Conservation (phyloP, 1,284 basidiomycete genomes). For the Papiliotrema nemorosa region DNA sequence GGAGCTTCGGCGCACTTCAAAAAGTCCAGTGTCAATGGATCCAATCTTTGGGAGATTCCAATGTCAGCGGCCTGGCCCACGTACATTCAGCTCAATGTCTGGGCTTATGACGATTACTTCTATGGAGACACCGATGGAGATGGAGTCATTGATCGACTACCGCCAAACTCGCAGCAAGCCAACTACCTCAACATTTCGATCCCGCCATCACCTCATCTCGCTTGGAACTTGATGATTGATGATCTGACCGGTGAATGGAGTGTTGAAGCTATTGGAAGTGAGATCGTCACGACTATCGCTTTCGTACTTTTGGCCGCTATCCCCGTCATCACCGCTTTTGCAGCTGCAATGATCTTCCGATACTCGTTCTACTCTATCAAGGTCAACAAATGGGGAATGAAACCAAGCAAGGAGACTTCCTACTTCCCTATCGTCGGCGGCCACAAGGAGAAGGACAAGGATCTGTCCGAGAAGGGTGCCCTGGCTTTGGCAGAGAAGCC, state of each 20-base stretch:
- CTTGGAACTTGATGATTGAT: conserved; percentile 76
- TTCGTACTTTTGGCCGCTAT: conserved; percentile 75
- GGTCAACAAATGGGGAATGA: conserved; percentile 84
- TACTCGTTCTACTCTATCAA: conserved; percentile 93
- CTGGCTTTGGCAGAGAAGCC: conserved; percentile 60
- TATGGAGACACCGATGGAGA: conserved; percentile 85
- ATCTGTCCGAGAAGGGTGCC: conserved; percentile 42
- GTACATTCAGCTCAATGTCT: conserved; percentile 81
- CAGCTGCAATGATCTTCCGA: conserved; percentile 82
- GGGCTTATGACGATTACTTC: conserved; percentile 80
- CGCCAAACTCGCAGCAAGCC: conserved; percentile 72
- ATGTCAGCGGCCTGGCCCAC: conserved; percentile 85
- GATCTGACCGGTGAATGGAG: conserved; percentile 72
- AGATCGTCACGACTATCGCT: conserved; percentile 73
- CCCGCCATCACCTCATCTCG: conserved; percentile 59
- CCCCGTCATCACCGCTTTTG: conserved; percentile 74
- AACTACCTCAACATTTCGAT: conserved; percentile 83
- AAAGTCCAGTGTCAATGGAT: background rate
- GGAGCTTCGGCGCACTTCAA: conserved; percentile 69
- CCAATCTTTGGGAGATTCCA: conserved; percentile 39
- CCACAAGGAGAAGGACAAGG: conserved; percentile 56
- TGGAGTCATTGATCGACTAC: conserved; percentile 79
- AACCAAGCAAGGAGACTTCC: conserved; percentile 53
- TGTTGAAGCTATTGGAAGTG: conserved; percentile 73
- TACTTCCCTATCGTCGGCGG: conserved; percentile 56